phyloP scores from a whole-genome alignment of 169 alveolate genomes.

The Hepatocystis sp. region DNA sequence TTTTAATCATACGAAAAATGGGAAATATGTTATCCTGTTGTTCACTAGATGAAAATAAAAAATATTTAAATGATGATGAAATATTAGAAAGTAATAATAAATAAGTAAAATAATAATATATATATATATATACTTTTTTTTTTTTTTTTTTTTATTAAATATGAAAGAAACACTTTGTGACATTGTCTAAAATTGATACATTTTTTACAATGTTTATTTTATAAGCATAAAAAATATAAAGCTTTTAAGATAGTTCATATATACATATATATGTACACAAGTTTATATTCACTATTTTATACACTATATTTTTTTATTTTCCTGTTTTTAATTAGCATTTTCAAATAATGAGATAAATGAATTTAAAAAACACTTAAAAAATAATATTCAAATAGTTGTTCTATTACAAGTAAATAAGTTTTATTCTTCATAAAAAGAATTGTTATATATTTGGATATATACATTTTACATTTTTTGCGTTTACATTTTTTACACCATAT shows the following conservation, averaged over 20 bases:
- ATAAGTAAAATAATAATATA: conserved; percentile 1
- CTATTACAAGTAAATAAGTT: conserved; percentile 61
- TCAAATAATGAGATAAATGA: conserved; percentile 59
- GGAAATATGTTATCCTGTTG: conserved; percentile 74
- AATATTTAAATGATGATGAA: conserved; percentile 71
- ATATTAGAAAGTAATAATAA: conserved; percentile 63
- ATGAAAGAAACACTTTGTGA: neutral
- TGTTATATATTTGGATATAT: neutral
- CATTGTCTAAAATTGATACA: too few relatives aligned
- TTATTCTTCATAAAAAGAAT: too few relatives aligned
- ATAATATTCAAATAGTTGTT: conserved; percentile 67
- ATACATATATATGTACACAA: too few relatives aligned
- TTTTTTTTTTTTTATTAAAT: neutral
- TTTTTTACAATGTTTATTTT: too few relatives aligned
- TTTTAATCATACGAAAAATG: too few relatives aligned
- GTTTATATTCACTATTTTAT: too few relatives aligned
- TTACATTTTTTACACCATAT: neutral
- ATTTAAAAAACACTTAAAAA: conserved; percentile 67
- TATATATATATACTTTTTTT: neutral
- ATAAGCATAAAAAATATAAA: too few relatives aligned
- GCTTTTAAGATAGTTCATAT: too few relatives aligned
- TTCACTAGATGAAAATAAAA: conserved; percentile 68
- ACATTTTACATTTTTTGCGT: neutral
- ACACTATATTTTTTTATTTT: conserved; percentile 20
- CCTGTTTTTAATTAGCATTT: conserved; percentile 19